Conservation (phyloP, 345 rosid genomes). For the Kandelia obovata region DNA sequence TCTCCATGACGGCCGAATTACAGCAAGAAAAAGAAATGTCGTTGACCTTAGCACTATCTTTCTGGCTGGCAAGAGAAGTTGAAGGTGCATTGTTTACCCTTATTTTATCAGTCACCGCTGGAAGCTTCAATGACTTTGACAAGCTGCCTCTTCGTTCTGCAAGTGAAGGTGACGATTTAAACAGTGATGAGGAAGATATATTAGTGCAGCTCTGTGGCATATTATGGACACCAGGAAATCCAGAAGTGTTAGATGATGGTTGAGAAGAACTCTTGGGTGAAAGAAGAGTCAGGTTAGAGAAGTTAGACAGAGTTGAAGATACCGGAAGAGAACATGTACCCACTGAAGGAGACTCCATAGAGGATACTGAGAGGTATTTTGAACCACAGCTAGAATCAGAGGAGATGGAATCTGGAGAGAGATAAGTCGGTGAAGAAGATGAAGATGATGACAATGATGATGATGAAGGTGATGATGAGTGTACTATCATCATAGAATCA, state of each 20-base stretch:
- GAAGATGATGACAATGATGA: slow-evolving; percentile 44
- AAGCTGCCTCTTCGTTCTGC: slow-evolving; percentile 83
- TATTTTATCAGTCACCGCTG: slow-evolving; percentile 44
- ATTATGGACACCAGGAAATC: slow-evolving; percentile 31
- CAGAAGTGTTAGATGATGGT: slow-evolving; percentile 29
- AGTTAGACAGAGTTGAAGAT: slow-evolving; percentile 56
- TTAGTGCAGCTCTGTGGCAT: slow-evolving; percentile 31
- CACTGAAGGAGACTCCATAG: slow-evolving; percentile 65
- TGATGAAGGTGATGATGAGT: slow-evolving; percentile 55
- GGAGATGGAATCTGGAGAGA: slow-evolving; percentile 69
- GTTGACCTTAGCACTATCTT: slow-evolving; percentile 29
- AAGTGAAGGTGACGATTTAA: slow-evolving; percentile 61
- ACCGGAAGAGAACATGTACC: slow-evolving; percentile 48
- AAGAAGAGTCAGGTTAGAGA: slow-evolving; percentile 54
- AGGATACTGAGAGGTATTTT: slow-evolving; percentile 57
- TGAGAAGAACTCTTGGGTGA: slow-evolving; percentile 44
- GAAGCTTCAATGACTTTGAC: slow-evolving; percentile 70
- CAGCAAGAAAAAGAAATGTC: slow-evolving; percentile 33
- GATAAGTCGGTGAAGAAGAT: slow-evolving; percentile 68
- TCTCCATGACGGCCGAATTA: slow-evolving; percentile 46
- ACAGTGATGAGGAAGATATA: slow-evolving; percentile 35
- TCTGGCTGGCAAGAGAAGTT: slow-evolving; percentile 23
- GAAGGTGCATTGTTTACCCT: slow-evolving; percentile 28
- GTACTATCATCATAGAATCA: slow-evolving; percentile 89
- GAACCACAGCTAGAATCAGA: slow-evolving; percentile 65